Evolutionary conservation across 192 early-diverging fungal species (phyloP).

Genomic region (Umbelopsis sp.): DNA sequence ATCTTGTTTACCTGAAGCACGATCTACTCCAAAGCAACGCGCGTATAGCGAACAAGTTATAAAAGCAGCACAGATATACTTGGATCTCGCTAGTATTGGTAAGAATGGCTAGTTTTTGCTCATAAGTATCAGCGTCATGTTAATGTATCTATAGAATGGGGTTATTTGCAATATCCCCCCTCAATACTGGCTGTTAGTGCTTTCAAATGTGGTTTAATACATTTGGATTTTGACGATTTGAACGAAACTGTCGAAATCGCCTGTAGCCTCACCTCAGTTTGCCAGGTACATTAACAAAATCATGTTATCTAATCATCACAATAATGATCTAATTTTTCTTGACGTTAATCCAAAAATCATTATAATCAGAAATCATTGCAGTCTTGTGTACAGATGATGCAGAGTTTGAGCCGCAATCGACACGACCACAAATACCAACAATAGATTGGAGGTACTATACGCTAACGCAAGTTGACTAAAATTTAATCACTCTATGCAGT

Average conservation of each 20-base stretch:
- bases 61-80: not conserved
- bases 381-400: conserved; percentile 8
- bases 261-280: conserved; percentile 1
- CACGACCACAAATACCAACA: too few relatives aligned
- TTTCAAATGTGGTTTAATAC: conserved; percentile 10
- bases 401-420: not conserved
- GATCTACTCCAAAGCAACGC: conserved; percentile 10
- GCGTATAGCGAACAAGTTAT: conserved; percentile 14
- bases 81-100: conserved; percentile 11
- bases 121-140: too few relatives aligned
- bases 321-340: not conserved
- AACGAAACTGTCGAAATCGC: conserved; percentile 13
- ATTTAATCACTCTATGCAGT: too few relatives aligned
- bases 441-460: too few relatives aligned
- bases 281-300: not conserved
- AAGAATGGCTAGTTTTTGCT: not conserved
- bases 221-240: conserved; percentile 10
- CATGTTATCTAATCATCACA: not conserved
- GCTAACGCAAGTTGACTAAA: too few relatives aligned
- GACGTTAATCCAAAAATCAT: not conserved
- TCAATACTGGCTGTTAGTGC: conserved; percentile 7
- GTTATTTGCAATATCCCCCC: not conserved
- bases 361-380: not conserved
- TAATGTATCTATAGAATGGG: not conserved
- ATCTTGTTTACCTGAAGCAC: conserved; percentile 5